These are phyloP conservation scores for Malassezia cuniculi DNA, from an alignment of 1,284 basidiomycete species.

Conservation along the genomic window DNA sequence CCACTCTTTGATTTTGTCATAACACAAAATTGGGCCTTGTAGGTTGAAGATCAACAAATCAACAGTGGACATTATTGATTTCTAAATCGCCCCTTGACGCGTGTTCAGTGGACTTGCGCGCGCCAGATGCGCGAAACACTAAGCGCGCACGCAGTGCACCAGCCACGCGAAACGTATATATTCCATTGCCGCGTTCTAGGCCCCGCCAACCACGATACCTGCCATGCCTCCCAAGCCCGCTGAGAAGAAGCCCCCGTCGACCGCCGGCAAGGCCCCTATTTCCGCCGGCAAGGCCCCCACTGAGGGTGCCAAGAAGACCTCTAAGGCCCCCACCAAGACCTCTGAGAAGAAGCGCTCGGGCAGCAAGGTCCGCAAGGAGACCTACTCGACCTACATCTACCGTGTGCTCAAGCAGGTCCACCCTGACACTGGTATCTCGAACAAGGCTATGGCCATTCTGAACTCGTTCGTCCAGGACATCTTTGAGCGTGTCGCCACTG, in stretches of 20 bases:
- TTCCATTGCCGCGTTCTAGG: constrained; percentile 4
- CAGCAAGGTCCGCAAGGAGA: constrained; percentile 54
- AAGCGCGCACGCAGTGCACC: constrained; percentile 4
- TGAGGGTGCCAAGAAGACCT: constrained; percentile 55
- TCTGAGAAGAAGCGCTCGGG: constrained; percentile 55
- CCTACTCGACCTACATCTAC: constrained; percentile 47
- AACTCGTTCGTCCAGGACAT: constrained; percentile 48
- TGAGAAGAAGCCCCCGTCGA: constrained; percentile 51
- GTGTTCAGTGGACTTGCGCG: too few species aligned
- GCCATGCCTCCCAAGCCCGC: constrained; percentile 43
- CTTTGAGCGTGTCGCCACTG: constrained; percentile 47
- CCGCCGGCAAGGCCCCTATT: constrained; percentile 52
- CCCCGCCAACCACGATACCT: constrained; percentile 6
- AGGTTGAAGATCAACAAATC: too few species aligned
- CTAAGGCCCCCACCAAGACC: constrained; percentile 48
- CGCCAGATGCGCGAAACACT: too few species aligned
- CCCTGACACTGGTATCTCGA: constrained; percentile 48
- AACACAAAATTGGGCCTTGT: too few species aligned
- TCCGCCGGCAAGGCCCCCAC: constrained; percentile 47
- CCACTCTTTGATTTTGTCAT: constrained; percentile 1
- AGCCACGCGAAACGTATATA: constrained; percentile 16
- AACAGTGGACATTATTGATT: too few species aligned
- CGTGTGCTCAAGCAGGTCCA: constrained; percentile 54
- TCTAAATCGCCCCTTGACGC: too few species aligned
- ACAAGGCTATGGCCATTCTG: constrained; percentile 48